Evolutionary conservation across 2,329 filamentous ascomycete genomes (phyloP), one percentile per base, ranked within the genome.

Genomic region (Aspergillus viridinutans): DNA sequence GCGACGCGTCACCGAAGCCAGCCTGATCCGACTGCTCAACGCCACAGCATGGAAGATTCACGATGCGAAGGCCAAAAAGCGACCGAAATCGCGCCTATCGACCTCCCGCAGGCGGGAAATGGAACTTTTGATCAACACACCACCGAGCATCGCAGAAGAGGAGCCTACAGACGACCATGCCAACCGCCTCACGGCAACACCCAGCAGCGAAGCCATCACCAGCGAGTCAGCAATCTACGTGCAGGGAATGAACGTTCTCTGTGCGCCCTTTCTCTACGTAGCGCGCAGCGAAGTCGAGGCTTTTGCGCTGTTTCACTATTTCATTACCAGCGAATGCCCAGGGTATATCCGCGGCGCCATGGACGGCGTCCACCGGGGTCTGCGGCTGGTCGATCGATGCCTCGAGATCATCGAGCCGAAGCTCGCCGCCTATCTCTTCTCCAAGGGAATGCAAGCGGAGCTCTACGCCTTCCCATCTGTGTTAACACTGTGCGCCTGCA

Each of bases 191-290:
- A 23, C 2, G 12, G 52, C 55, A 56, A 62, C 59, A 49, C 56
- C 61, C 55, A 57, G 59, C 38, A 64, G 58, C 21, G 57, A 57
- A 29, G 40, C 50, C 12, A 60, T 62, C 35, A 82, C 87, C 63
- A 76, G 78, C 32, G 88, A 90, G 65, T 84, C 90, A 10, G 90
- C 92, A 32, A 92, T 90, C 43, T 99, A 99, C 67, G 93, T 99
- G 2, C 94, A 99, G 75, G 94, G 94, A 64, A 97, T 99, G 93
- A 99, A 99, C 71, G 94, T 99, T 43, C 84, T 99, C 17, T 93
- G 92, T 9, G 94, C 94, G 0, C 94, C 94, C 0, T 97, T 99
- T 70, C 81, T 99, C 49, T 99, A 99, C 72, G 92, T 91, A 4
- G 92, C 94, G 1, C 87, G 92, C 57, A 96, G 91, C 72, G 94